These are phyloP conservation scores for Bertia moriformis DNA, from an alignment of 2,329 filamentous ascomycete species.

Conservation along the genomic window DNA sequence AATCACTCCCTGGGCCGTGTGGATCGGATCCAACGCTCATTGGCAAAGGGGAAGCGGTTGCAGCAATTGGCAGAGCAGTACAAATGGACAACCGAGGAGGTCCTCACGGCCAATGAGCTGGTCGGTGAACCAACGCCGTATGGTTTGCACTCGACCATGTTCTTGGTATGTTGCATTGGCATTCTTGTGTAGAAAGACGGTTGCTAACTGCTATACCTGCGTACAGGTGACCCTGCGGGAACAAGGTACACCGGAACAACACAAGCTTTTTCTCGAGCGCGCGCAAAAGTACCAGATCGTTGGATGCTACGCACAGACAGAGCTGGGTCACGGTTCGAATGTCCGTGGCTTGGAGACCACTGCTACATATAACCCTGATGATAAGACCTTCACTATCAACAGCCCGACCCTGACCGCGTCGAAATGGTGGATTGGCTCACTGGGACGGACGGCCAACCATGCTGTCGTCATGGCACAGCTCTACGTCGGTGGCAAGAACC, in stretches of 20 bases:
- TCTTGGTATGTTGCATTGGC: slow-evolving; percentile 28
- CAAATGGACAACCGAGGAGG: slow-evolving; percentile 53
- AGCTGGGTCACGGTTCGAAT: slow-evolving; percentile 67
- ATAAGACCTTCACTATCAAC: slow-evolving; percentile 63
- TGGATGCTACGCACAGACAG: slow-evolving; percentile 70
- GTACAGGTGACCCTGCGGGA: slow-evolving; percentile 39
- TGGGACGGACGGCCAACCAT: slow-evolving; percentile 63
- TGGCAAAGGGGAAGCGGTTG: slow-evolving; percentile 58
- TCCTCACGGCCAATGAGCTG: slow-evolving; percentile 48
- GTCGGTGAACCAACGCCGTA: slow-evolving; percentile 64
- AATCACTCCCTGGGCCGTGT: slow-evolving; percentile 62
- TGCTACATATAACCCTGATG: slow-evolving; percentile 57
- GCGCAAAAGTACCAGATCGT: slow-evolving; percentile 59
- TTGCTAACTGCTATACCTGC: slow-evolving; percentile 12
- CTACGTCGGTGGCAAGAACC: slow-evolving; percentile 50
- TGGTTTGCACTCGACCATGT: slow-evolving; percentile 58
- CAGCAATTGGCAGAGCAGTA: slow-evolving; percentile 51
- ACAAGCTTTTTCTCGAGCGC: slow-evolving; percentile 55
- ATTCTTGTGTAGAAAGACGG: not conserved
- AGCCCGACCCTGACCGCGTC: slow-evolving; percentile 61
- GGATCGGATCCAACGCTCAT: slow-evolving; percentile 53
- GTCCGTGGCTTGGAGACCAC: slow-evolving; percentile 60
- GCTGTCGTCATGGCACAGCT: slow-evolving; percentile 70
- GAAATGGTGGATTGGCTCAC: slow-evolving; percentile 76
- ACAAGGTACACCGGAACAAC: slow-evolving; percentile 60